Percentiles rank a stretch among this genome's conserved stretches.
phyloP scores from a whole-genome alignment of 345 rosid genomes.

The Cardamine occulta region DNA sequence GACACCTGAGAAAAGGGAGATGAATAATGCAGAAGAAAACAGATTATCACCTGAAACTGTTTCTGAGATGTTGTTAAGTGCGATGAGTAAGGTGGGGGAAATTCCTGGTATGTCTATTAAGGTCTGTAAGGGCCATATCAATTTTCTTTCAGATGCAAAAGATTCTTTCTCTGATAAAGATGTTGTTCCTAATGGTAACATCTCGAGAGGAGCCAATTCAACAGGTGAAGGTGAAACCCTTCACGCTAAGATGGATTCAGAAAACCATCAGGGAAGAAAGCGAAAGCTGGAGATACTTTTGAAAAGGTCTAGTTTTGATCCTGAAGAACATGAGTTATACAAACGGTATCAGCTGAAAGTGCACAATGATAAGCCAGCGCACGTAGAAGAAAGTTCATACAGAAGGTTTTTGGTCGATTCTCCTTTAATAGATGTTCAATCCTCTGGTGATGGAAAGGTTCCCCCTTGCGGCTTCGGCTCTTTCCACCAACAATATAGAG shows the following conservation, averaged over 20 bases:
- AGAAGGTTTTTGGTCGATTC: slow-evolving; percentile 80
- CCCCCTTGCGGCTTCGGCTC: slow-evolving; percentile 93
- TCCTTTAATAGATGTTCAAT: slow-evolving; percentile 69
- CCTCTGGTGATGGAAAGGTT: slow-evolving; percentile 66
- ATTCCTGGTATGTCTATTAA: slow-evolving; percentile 51
- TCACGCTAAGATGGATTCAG: slow-evolving; percentile 46
- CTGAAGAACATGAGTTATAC: slow-evolving; percentile 80
- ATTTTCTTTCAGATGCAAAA: slow-evolving; percentile 55
- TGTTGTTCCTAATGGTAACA: slow-evolving; percentile 43
- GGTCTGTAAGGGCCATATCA: slow-evolving; percentile 86
- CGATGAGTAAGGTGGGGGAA: slow-evolving; percentile 48
- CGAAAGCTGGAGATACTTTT: slow-evolving; percentile 75
- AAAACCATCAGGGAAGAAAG: slow-evolving; percentile 48
- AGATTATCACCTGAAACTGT: slow-evolving; percentile 50
- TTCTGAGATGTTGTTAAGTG: slow-evolving; percentile 64
- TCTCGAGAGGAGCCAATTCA: slow-evolving; percentile 51
- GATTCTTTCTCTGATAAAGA: slow-evolving; percentile 42
- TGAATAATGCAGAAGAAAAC: slow-evolving; percentile 40
- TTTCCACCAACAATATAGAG: slow-evolving; percentile 89
- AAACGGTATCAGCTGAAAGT: slow-evolving; percentile 82
- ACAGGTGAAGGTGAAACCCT: slow-evolving; percentile 50
- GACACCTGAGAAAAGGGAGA: slow-evolving; percentile 43
- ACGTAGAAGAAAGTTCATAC: slow-evolving; percentile 64
- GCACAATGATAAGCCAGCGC: slow-evolving; percentile 70
- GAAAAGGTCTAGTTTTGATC: slow-evolving; percentile 88